Base-by-base conservation (phyloP, 1,284 basidiomycete genomes). In the Cerrena zonata region DNA sequence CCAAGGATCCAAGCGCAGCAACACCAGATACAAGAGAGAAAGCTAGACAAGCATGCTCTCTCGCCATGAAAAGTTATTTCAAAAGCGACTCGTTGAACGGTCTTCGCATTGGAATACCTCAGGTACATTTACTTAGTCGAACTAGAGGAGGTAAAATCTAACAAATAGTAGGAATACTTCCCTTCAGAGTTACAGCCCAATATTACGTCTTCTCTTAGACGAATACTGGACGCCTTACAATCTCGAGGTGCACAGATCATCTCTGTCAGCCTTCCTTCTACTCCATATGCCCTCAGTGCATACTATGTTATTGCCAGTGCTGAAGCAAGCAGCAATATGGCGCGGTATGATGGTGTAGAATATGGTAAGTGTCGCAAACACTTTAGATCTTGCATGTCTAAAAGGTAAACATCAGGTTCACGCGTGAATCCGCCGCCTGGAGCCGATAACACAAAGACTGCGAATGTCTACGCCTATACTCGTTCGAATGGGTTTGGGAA, bases 271-370 rank as follows among this genome's bases (percentile, higher is more conserved):
- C 73, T 98, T 18, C 91, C 92, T 0, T 78, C 79, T 2, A 90
- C 91, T 0, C 72, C 70, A 1, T 88, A 87, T 58, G 89, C 91
- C 0, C 73, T 98, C 1, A 91, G 92, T 48, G 90, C 94, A 3
- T 99, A 99, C 73, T 99, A 99, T 63, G 89, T 97, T 11, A 77
- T 98, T 19, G 91, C 95, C 0, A 90, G 84, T 53, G 94, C 96
- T 0, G 96, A 99, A 64, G 95, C 94, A 0, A 90, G 90, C 57
- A 94, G 91, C 57, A 97, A 96, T 63, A 73, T 99, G 37, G 92
- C 90, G 1, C 76, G 93, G 30, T 99, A 89, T 65, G 92, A 95
- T 48, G 95, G 95, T 0, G 78, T 95, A 11, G 73, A 81, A 56
- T 86, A 82, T 59, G 87, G 86, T 82, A 45, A 46, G 69, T 5